phyloP scores from a whole-genome alignment of 2,329 filamentous ascomycete species.

The Diaporthe sp. region DNA sequence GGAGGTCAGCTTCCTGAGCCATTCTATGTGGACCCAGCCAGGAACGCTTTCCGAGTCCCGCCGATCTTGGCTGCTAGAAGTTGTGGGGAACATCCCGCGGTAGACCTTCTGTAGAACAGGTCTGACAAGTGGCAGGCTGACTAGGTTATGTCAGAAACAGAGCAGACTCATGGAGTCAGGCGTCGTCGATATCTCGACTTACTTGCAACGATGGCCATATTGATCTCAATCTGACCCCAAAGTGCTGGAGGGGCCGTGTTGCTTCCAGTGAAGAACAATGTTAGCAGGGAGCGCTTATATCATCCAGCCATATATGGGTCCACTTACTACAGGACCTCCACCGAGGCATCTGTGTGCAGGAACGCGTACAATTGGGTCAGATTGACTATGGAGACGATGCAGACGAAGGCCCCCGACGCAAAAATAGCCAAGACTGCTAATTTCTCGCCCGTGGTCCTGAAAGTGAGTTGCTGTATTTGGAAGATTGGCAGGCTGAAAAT shows the following conservation, averaged over 20 bases:
- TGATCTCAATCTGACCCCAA: constrained; percentile 29
- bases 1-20: constrained; percentile 23
- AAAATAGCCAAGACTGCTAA: constrained; percentile 11
- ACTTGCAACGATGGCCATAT: constrained; percentile 29
- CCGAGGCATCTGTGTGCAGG: background rate
- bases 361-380: constrained; percentile 28
- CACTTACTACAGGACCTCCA: constrained; percentile 23
- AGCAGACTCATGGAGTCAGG: too few relatives aligned
- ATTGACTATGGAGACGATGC: constrained; percentile 24
- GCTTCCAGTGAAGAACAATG: background rate
- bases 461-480: constrained; percentile 3
- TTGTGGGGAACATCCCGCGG: background rate
- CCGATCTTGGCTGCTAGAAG: background rate
- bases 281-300: background rate
- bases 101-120: constrained; percentile 15
- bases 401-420: constrained; percentile 17
- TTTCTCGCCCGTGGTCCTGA: constrained; percentile 3
- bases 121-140: constrained; percentile 19
- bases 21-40: constrained; percentile 28
- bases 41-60: background rate
- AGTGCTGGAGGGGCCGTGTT: constrained; percentile 26
- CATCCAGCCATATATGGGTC: background rate
- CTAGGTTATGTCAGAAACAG: background rate
- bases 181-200: background rate
- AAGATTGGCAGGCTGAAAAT: constrained; percentile 28